Conservation (phyloP, 2,329 filamentous ascomycete species). For the Xylariaceae sp. region DNA sequence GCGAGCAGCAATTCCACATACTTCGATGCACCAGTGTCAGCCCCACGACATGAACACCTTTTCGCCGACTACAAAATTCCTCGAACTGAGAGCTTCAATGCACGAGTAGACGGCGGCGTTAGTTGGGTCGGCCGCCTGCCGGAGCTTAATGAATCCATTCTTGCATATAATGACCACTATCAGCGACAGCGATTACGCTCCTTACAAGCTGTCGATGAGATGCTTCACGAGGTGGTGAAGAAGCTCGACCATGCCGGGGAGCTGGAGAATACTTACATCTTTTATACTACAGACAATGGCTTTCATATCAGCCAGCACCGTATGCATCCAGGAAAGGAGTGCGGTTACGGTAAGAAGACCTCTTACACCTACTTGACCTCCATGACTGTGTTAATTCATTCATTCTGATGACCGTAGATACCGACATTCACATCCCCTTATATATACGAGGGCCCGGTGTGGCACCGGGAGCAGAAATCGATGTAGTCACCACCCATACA, state of each 20-base stretch:
- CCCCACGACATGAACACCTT: conserved; percentile 55
- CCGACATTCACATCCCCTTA: conserved; percentile 56
- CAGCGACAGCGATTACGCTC: conserved; percentile 49
- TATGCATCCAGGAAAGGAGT: conserved; percentile 54
- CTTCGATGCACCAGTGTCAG: conserved; percentile 46
- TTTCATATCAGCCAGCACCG: conserved; percentile 58
- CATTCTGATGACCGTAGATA: no score
- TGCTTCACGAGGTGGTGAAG: conserved; percentile 44
- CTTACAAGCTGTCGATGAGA: conserved; percentile 52
- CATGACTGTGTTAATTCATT: no score
- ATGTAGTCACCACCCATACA: conserved; percentile 53
- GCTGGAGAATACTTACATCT: conserved; percentile 50
- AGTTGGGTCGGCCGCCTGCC: conserved; percentile 40
- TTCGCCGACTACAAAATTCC: conserved; percentile 59
- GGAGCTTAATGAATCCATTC: conserved; percentile 35
- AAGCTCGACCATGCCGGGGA: conserved; percentile 37
- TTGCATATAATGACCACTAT: conserved; percentile 43
- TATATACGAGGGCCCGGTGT: conserved; percentile 53
- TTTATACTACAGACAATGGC: conserved; percentile 58
- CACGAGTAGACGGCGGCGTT: conserved; percentile 41
- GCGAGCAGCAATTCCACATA: conserved; percentile 34
- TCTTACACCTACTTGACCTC: no score
- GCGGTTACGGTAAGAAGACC: conserved; percentile 54
- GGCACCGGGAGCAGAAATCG: conserved; percentile 32
- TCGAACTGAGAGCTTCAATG: conserved; percentile 62